Base-by-base conservation (phyloP, 202 grass and related monocot genomes). In the Schoenoplectus tabernaemontani region DNA sequence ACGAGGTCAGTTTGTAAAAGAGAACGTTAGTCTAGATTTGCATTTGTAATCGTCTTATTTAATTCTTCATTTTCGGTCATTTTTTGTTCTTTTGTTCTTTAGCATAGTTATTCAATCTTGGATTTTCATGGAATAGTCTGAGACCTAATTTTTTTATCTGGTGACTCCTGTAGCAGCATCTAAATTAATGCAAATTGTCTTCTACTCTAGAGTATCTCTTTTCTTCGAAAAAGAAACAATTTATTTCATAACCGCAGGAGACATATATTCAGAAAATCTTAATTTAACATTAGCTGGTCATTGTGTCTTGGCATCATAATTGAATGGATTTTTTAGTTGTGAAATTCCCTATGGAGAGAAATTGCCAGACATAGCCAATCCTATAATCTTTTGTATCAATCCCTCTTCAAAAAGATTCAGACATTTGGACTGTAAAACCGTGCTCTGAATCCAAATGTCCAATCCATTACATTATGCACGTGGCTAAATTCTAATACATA, bases 21-120 rank as follows among this genome's bases (percentile, higher is more conserved):
- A 99, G 53, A 89, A 84, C 34, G 83, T 96, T n/a, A 95, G 96
- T 82, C 86, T 99, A 89, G 96, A 99, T 93, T 91, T 99, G 90
- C 96, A 88, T 76, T 92, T 99, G 86, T 99, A 86, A 90, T 80
- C 28, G 28, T 28, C 80, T 28, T 44, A 22, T 28, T 28, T 28
- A 28, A 28, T 28, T 28, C 28, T 28, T 28, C 28, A 28, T 28
- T 28, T 28, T 28, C 28, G 1, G 28, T 28, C 28, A 28, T 28
- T 28, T 54, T 17, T n/a, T 28, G 48, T 77, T 77, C 24, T 71
- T 75, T 77, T 47, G 22, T 59, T 78, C 41, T 78, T 67, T 66
- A 60, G 64, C 56, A 77, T 59, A 67, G 82, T 57, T 15, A 58
- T 57, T 57, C 43, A 12, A 61, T 78, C 46, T 43, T 70, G 41